Conservation (phyloP, 306 rosid species). For the Echinosophora koreensis region DNA sequence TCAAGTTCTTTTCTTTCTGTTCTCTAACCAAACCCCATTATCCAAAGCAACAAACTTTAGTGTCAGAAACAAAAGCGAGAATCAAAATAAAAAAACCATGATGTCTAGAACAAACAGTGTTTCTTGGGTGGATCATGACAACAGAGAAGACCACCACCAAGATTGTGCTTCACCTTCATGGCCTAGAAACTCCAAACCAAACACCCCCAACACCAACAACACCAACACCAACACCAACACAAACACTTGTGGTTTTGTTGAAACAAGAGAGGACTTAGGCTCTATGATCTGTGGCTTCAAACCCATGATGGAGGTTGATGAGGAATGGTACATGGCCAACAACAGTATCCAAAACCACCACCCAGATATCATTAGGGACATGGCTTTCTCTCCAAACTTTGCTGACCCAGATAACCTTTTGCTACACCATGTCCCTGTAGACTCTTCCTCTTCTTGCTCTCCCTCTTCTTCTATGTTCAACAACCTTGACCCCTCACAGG, state of each 20-base stretch:
- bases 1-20: slow-evolving; percentile 22
- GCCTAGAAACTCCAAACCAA: slow-evolving; percentile 52
- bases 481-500: slow-evolving; percentile 69
- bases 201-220: neutral
- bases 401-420: slow-evolving; percentile 54
- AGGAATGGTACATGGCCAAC: slow-evolving; percentile 74
- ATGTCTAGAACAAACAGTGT: slow-evolving; percentile 60
- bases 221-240: neutral
- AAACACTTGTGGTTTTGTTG: slow-evolving; percentile 15
- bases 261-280: slow-evolving; percentile 52
- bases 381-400: slow-evolving; percentile 58
- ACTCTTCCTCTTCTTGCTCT: slow-evolving; percentile 79
- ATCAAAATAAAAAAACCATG: slow-evolving; percentile 42
- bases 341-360: slow-evolving; percentile 48
- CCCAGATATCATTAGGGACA: slow-evolving; percentile 46
- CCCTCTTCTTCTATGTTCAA: slow-evolving; percentile 73
- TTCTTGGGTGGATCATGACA: slow-evolving; percentile 61
- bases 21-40: neutral
- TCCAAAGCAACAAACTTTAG: neutral
- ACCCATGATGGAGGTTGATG: slow-evolving; percentile 70
- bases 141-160: slow-evolving; percentile 46
- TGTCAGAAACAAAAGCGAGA: neutral
- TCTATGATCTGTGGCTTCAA: slow-evolving; percentile 63
- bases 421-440: slow-evolving; percentile 63
- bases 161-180: slow-evolving; percentile 58